Conservation (phyloP, 2,329 filamentous ascomycete species). For the Pseudogymnoascus sp. region DNA sequence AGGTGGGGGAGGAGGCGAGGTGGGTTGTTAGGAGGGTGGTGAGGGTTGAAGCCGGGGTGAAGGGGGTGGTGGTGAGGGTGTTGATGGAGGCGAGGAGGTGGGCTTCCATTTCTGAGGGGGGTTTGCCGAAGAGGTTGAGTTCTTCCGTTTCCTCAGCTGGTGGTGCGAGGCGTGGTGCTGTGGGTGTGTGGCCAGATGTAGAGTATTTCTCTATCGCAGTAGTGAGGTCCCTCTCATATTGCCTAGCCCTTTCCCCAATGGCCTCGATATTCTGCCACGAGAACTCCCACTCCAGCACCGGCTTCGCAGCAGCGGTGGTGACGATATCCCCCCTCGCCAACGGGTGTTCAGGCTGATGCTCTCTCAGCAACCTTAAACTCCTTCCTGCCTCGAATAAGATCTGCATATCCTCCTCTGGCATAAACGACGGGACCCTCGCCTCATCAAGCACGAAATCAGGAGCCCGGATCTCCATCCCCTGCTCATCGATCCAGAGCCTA, state of each 20-base stretch:
- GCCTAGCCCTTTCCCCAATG: slow-evolving; percentile 50
- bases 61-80: slow-evolving; percentile 31
- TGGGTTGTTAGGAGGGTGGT: slow-evolving; percentile 18
- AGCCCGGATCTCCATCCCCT: slow-evolving; percentile 47
- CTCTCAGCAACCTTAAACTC: slow-evolving; percentile 63
- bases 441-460: slow-evolving; percentile 55
- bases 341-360: slow-evolving; percentile 62
- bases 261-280: slow-evolving; percentile 60
- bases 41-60: slow-evolving; percentile 11
- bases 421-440: slow-evolving; percentile 60
- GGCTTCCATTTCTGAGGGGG: slow-evolving; percentile 37
- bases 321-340: slow-evolving; percentile 47
- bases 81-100: slow-evolving; percentile 43
- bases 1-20: slow-evolving; percentile 12
- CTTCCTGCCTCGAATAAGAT: slow-evolving; percentile 72
- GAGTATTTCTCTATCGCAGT: slow-evolving; percentile 26
- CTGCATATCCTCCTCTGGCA: slow-evolving; percentile 59
- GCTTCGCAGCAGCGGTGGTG: slow-evolving; percentile 37
- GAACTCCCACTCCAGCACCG: slow-evolving; percentile 58
- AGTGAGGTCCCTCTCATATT: slow-evolving; percentile 40
- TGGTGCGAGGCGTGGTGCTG: background rate
- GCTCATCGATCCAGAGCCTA: slow-evolving; percentile 47
- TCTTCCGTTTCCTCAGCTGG: background rate
- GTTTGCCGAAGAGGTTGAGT: slow-evolving; percentile 40
- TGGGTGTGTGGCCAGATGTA: background rate